Evolutionary conservation across 2,329 filamentous ascomycete genomes (phyloP), one percentile per base, ranked within the genome.

Genomic region (Botrytis galanthina): DNA sequence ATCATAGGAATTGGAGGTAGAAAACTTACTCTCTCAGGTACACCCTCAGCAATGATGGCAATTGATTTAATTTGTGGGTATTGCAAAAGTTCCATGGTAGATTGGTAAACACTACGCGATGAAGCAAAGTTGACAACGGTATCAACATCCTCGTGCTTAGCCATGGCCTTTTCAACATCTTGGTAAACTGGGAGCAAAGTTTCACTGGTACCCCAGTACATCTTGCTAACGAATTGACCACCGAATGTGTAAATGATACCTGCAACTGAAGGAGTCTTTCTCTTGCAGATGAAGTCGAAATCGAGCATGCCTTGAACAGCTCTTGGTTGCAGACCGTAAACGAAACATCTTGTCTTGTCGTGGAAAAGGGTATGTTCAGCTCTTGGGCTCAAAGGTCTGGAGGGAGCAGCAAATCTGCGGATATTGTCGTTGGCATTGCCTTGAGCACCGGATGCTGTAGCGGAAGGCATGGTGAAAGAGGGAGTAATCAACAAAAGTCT

Each of bases 261-360:
- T 78, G 96, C 96, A 74, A 99, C 96, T 74, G 96, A 99, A 77
- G 96, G 96, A 75, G 93, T 97, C 83, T 91, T 89, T 82, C 96
- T 93, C 91, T 98, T 98, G 94, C 96, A 99, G 87, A 99, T 99
- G 90, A 98, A 99, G 89, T 99, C 96, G 84, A 99, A 99, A 86
- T 99, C 96, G 83, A 99, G 93, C 92, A 95, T 95, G 83, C 92
- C 92, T 87, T 95, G 93, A 78, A 95, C 93, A 80, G 93, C 93
- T 84, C 95, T 91, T 82, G 96, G 95, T 87, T 99, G 96, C 83
- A 99, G 93, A 84, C 96, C 96, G 87, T 99, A 99, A 85, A 99
- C 96, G 84, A 99, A 97, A 89, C 96, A 98, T 95, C 96, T 90
- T 83, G 96, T 98, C 93, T 98, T 99, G 86, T 95, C 91, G 89